Conservation (phyloP, 768 basidiomycete genomes). For the Brasilioporus rufonigricans region DNA sequence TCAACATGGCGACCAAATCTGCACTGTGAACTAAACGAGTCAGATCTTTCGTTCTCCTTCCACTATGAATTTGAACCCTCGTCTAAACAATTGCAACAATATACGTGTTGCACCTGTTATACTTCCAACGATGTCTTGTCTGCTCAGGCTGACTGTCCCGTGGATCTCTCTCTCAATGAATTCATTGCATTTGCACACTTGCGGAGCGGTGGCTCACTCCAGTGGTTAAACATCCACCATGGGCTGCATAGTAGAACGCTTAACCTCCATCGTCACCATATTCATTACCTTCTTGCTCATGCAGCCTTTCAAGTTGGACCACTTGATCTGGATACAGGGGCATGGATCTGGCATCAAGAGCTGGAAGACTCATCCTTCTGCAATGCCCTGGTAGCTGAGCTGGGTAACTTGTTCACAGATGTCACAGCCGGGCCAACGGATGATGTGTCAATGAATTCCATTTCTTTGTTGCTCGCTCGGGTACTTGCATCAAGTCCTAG, state of each 20-base stretch:
- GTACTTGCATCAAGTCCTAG: neutral
- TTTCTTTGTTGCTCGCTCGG: slow-evolving; percentile 24
- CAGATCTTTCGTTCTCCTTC: neutral
- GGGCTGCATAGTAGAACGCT: neutral
- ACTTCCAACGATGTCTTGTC: neutral
- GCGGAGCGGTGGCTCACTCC: neutral
- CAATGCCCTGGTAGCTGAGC: neutral
- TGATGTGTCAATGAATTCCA: slow-evolving; percentile 25
- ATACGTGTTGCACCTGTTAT: neutral
- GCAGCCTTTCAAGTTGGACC: neutral
- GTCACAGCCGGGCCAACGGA: slow-evolving; percentile 17
- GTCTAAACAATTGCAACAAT: neutral
- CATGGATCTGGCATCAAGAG: neutral
- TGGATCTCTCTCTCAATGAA: neutral
- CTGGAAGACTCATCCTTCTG: neutral
- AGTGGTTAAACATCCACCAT: neutral
- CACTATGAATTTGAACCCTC: neutral
- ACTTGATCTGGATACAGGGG: neutral
- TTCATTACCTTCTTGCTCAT: neutral
- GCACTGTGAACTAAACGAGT: no score
- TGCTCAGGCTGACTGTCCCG: neutral
- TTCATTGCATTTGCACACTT: neutral
- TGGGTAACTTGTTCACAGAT: neutral
- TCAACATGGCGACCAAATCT: neutral
- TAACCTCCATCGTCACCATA: neutral